Conservation (phyloP, 2,329 filamentous ascomycete genomes). For the Tolypocladium nubicola region DNA sequence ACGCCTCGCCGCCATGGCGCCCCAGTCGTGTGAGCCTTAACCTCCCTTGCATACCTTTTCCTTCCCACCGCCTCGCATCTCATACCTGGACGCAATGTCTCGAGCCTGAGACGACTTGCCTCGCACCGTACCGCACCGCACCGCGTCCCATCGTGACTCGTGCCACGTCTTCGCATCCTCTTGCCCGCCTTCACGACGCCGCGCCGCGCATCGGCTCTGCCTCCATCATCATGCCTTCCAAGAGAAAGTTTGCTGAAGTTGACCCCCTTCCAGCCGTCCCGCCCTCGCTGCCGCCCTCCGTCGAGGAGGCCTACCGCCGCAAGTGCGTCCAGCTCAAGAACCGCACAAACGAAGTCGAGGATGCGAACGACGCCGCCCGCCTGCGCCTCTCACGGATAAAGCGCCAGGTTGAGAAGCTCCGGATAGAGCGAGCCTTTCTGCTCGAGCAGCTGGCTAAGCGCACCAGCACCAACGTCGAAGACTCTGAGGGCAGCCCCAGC, state of each 20-base stretch:
- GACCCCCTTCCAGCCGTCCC: constrained; percentile 35
- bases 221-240: constrained; percentile 20
- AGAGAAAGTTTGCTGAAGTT: constrained; percentile 25
- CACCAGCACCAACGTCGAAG: constrained; percentile 64
- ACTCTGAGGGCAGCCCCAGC: constrained; percentile 69
- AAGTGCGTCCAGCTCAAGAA: constrained; percentile 95
- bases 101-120: background rate
- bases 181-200: background rate
- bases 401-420: constrained; percentile 82
- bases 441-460: constrained; percentile 64
- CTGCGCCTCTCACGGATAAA: constrained; percentile 70
- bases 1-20: constrained; percentile 13
- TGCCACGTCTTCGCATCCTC: background rate
- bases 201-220: background rate
- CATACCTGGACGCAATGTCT: background rate
- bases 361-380: constrained; percentile 76
- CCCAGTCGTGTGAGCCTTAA: constrained; percentile 15
- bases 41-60: constrained; percentile 5
- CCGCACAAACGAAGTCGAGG: constrained; percentile 83
- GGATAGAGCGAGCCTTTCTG: constrained; percentile 70
- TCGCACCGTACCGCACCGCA: background rate
- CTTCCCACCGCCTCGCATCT: background rate
- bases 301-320: constrained; percentile 89
- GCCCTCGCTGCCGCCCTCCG: constrained; percentile 67
- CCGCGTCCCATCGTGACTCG: background rate